phyloP scores from a whole-genome alignment of 2,329 filamentous ascomycete species.

The Zelopaecilomyces penicillatus region DNA sequence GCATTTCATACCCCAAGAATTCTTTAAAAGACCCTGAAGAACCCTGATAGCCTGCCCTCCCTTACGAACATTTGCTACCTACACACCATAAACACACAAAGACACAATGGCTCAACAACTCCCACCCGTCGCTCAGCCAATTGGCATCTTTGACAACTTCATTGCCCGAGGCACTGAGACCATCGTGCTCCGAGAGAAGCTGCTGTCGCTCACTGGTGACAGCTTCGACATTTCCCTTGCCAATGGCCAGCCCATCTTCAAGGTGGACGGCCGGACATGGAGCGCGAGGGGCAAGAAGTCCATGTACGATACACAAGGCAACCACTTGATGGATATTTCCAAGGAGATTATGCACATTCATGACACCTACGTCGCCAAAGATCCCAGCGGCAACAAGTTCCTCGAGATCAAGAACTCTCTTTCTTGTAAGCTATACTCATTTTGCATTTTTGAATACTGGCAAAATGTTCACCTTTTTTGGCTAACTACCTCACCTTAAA shows the following conservation, averaged over 20 bases:
- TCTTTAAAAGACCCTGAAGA: too few species aligned
- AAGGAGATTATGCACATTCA: slow-evolving; percentile 45
- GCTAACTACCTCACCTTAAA: background rate
- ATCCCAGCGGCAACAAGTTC: slow-evolving; percentile 37
- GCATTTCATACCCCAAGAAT: too few species aligned
- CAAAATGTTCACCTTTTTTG: slow-evolving; percentile 6
- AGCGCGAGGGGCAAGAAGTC: slow-evolving; percentile 47
- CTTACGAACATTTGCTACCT: too few species aligned
- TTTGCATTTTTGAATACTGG: slow-evolving; percentile 1
- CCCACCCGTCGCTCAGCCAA: slow-evolving; percentile 19
- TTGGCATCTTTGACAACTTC: slow-evolving; percentile 33
- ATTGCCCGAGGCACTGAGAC: slow-evolving; percentile 34
- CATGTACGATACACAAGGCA: slow-evolving; percentile 43
- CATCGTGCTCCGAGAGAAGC: slow-evolving; percentile 52
- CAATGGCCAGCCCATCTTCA: slow-evolving; percentile 45
- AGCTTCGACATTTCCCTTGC: slow-evolving; percentile 53
- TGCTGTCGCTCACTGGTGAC: slow-evolving; percentile 54
- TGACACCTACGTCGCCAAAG: slow-evolving; percentile 38
- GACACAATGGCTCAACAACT: slow-evolving; percentile 14
- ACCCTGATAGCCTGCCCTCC: too few species aligned
- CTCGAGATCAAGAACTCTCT: slow-evolving; percentile 49
- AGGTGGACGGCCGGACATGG: slow-evolving; percentile 47
- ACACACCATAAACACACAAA: background rate
- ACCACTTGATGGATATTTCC: slow-evolving; percentile 49
- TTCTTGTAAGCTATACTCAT: slow-evolving; percentile 26